phyloP scores from a whole-genome alignment of 768 basidiomycete species.

The Podaxis sp. region DNA sequence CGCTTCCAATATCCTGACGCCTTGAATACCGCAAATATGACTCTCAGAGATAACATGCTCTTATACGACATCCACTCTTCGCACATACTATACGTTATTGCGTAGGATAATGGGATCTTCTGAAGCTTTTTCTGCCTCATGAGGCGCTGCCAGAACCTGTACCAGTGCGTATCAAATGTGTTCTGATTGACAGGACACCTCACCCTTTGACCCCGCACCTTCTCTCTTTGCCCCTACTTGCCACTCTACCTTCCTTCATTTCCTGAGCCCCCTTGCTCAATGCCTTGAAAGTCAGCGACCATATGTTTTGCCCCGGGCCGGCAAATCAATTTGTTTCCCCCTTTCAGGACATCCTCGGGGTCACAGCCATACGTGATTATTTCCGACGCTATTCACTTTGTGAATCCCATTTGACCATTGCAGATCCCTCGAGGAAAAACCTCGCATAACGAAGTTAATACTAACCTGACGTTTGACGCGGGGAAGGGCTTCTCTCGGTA shows the following conservation, averaged over 20 bases:
- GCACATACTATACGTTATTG: background rate
- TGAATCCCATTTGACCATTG: slow-evolving; percentile 1
- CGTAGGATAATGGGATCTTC: background rate
- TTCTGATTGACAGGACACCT: background rate
- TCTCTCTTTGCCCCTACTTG: background rate
- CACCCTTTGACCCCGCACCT: background rate
- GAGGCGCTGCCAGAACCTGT: background rate
- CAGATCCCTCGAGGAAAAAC: slow-evolving; percentile 11
- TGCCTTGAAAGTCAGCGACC: background rate
- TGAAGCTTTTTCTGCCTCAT: background rate
- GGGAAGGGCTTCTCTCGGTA: background rate
- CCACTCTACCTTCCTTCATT: background rate
- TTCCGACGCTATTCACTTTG: background rate
- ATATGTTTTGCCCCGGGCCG: background rate
- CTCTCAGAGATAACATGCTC: background rate
- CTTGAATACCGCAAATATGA: background rate
- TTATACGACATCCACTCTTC: background rate
- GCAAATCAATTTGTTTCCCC: background rate
- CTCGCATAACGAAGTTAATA: background rate
- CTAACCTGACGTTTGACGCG: background rate
- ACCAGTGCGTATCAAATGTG: background rate
- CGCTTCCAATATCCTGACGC: background rate
- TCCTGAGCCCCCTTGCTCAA: background rate
- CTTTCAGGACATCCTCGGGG: background rate
- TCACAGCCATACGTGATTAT: background rate